Evolutionary conservation across 805 yeast genomes (phyloP).

Genomic region (Debaryomyces hansenii): DNA sequence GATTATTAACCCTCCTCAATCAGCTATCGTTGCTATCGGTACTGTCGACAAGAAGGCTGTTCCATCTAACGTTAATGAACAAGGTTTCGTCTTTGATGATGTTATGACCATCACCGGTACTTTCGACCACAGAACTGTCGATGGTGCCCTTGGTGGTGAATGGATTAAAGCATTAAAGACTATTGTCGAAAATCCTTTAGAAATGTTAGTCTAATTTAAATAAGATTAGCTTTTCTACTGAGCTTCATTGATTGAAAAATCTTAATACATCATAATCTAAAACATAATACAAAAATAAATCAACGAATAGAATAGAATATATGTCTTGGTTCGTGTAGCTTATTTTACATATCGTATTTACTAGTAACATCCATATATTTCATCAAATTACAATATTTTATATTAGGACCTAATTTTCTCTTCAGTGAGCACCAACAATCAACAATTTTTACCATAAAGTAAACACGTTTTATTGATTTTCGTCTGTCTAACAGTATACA

Average conservation of each 20-base stretch:
- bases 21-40: constrained; percentile 91
- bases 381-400: too few relatives aligned
- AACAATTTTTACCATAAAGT: too few relatives aligned
- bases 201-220: constrained; percentile 66
- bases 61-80: constrained; percentile 86
- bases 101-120: constrained; percentile 92
- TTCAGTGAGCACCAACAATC: too few relatives aligned
- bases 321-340: too few relatives aligned
- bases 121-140: constrained; percentile 96
- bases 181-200: constrained; percentile 93
- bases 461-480: too few relatives aligned
- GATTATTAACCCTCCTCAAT: constrained; percentile 96
- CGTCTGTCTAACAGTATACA: too few relatives aligned
- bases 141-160: constrained; percentile 98
- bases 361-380: too few relatives aligned
- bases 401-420: too few relatives aligned
- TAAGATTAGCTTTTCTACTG: background rate
- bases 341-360: too few relatives aligned
- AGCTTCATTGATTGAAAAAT: background rate
- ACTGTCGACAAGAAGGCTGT: constrained; percentile 90
- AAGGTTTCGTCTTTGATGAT: constrained; percentile 90
- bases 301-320: background rate
- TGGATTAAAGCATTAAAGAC: constrained; percentile 90
- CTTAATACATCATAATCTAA: background rate
- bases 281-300: background rate